A percentile compares a stretch with the other conserved stretches of the same genome.
Evolutionary conservation across 1,284 basidiomycete genomes (phyloP).

Genomic region (Takashimella koratensis): DNA sequence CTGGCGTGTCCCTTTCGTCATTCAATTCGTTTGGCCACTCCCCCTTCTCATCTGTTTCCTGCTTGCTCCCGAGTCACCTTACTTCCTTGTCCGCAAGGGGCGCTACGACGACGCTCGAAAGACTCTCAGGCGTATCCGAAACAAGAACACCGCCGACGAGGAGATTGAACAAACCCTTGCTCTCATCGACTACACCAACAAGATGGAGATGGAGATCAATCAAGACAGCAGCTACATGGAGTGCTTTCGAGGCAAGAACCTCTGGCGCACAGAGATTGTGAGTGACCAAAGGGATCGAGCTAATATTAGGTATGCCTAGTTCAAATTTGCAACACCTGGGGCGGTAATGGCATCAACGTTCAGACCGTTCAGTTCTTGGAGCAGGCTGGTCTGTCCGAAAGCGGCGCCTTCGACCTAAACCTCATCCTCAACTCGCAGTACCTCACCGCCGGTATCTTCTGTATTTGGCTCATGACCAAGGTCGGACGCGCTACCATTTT

Average conservation of each 20-base stretch:
- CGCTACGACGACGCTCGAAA: slow-evolving; percentile 51
- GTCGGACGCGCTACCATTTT: neutral
- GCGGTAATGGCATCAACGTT: neutral
- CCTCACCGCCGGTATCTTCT: slow-evolving; percentile 44
- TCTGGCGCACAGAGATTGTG: slow-evolving; percentile 46
- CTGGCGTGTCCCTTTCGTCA: slow-evolving; percentile 29
- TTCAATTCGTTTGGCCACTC: slow-evolving; percentile 39
- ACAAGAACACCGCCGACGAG: slow-evolving; percentile 47
- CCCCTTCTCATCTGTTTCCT: slow-evolving; percentile 34
- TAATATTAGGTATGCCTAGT: neutral
- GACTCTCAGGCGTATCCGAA: slow-evolving; percentile 44
- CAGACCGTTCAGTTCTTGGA: slow-evolving; percentile 18
- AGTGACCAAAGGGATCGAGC: no score
- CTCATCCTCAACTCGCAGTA: slow-evolving; percentile 45
- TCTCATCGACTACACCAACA: slow-evolving; percentile 47
- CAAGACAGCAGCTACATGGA: slow-evolving; percentile 46
- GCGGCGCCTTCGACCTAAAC: slow-evolving; percentile 25
- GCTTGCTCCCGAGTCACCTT: slow-evolving; percentile 26
- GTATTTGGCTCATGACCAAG: slow-evolving; percentile 26
- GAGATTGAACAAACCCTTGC: slow-evolving; percentile 45
- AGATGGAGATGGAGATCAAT: slow-evolving; percentile 37
- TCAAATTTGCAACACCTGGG: neutral
- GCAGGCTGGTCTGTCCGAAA: slow-evolving; percentile 46
- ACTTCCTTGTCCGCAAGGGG: slow-evolving; percentile 22
- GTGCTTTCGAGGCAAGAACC: slow-evolving; percentile 50